These are phyloP conservation scores for Colletotrichum zoysiae DNA, from an alignment of 2,329 filamentous ascomycete genomes.

Conservation along the genomic window DNA sequence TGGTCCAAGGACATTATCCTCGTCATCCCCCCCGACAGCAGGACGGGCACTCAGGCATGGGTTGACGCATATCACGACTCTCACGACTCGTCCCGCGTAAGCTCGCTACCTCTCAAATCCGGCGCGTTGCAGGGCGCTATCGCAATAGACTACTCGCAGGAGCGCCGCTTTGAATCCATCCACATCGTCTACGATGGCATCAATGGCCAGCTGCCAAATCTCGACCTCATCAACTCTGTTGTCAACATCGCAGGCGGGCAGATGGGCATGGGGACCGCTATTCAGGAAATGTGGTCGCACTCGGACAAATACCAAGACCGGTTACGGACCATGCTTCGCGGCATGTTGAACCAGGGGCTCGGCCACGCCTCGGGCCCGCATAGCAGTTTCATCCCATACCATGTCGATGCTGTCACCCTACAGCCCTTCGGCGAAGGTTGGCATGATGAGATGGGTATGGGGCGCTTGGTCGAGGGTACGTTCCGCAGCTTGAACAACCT, in stretches of 20 bases:
- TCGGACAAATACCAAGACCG: conserved; percentile 83
- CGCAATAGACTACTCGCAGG: conserved; percentile 92
- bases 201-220: conserved; percentile 94
- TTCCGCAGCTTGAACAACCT: conserved; percentile 96
- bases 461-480: conserved; percentile 87
- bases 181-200: conserved; percentile 96
- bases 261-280: conserved; percentile 86
- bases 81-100: conserved; percentile 78
- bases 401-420: conserved; percentile 94
- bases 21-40: conserved; percentile 88
- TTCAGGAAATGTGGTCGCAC: conserved; percentile 89
- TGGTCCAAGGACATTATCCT: conserved; percentile 99
- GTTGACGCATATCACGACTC: conserved; percentile 97
- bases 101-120: conserved; percentile 87
- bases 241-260: conserved; percentile 89
- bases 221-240: conserved; percentile 95
- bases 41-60: conserved; percentile 93
- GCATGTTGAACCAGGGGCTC: conserved; percentile 92
- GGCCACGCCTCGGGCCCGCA: conserved; percentile 92
- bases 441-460: conserved; percentile 98
- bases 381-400: conserved; percentile 96
- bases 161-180: conserved; percentile 85
- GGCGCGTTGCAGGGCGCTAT: conserved; percentile 93
- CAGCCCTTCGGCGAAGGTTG: conserved; percentile 91
- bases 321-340: conserved; percentile 87